Percentiles rank a stretch among this genome's conserved stretches.
Conservation (phyloP, 352 stramenopile genomes). For the Phytopythium cucurbitacearum region DNA sequence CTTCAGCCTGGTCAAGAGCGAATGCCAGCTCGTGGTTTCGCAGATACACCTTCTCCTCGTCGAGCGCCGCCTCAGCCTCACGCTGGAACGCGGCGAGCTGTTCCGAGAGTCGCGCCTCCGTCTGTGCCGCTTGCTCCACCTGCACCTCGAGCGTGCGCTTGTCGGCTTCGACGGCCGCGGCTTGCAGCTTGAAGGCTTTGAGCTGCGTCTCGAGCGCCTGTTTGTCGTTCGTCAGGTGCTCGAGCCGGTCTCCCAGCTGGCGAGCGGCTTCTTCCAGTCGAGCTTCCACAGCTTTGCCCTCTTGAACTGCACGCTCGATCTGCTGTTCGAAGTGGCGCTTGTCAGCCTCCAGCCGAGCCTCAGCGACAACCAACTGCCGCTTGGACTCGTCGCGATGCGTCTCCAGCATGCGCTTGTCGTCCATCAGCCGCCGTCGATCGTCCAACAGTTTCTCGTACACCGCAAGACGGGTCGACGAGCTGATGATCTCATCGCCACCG, state of each 20-base stretch:
- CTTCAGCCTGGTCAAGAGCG: conserved; percentile 3
- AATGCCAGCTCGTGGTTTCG: conserved; percentile 11
- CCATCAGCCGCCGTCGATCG: neutral
- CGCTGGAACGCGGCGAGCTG: conserved; percentile 1
- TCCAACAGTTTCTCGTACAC: conserved; percentile 26
- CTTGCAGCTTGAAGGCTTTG: neutral
- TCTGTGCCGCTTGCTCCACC: neutral
- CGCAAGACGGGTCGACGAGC: conserved; percentile 11
- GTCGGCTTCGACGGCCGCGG: neutral
- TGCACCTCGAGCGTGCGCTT: neutral
- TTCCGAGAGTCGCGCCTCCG: neutral
- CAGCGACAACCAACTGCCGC: conserved; percentile 6
- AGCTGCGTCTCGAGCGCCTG: neutral
- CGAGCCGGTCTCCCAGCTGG: neutral
- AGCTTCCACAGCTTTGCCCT: neutral
- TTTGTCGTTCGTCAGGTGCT: neutral
- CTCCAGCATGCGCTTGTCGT: conserved; percentile 6
- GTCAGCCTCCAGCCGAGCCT: neutral
- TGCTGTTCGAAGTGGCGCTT: neutral
- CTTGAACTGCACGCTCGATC: neutral
- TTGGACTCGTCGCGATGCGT: conserved; percentile 10
- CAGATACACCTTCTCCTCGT: conserved; percentile 15
- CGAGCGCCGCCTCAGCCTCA: conserved; percentile 7
- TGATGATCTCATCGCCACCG: conserved; percentile 2
- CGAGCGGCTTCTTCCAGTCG: neutral